phyloP scores from a whole-genome alignment of 768 basidiomycete species.

The Goffeauzyma gilvescens region DNA sequence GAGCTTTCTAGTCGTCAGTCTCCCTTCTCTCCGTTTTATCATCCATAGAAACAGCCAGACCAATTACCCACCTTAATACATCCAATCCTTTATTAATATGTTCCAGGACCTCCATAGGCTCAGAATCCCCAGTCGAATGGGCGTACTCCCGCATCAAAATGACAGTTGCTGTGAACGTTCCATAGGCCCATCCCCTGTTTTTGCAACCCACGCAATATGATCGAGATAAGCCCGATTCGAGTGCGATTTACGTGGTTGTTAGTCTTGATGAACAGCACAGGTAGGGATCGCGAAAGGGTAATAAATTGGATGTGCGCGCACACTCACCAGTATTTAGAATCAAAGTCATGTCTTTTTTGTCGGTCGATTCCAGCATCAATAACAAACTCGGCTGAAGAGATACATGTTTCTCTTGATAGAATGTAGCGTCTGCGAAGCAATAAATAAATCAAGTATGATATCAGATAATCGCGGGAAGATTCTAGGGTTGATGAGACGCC shows the following conservation, averaged over 20 bases:
- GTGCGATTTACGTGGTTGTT: too few relatives aligned
- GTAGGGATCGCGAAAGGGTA: not conserved
- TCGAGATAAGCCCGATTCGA: too few relatives aligned
- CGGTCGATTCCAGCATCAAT: not conserved
- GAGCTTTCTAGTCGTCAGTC: too few relatives aligned
- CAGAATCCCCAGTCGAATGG: not conserved
- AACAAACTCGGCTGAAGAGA: not conserved
- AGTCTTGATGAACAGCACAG: too few relatives aligned
- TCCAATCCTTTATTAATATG: slow-evolving; percentile 2
- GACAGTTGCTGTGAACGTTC: slow-evolving; percentile 4
- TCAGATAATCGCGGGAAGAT: not conserved
- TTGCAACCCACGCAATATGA: too few relatives aligned
- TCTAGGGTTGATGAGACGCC: too few relatives aligned
- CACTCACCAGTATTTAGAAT: too few relatives aligned
- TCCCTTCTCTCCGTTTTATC: too few relatives aligned
- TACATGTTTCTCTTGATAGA: slow-evolving; percentile 2
- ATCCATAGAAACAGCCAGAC: too few relatives aligned
- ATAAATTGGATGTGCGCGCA: not conserved
- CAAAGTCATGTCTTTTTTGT: too few relatives aligned
- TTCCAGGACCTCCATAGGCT: not conserved
- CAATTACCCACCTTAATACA: slow-evolving; percentile 1
- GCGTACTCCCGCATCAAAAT: slow-evolving; percentile 3
- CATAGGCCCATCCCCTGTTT: slow-evolving; percentile 3
- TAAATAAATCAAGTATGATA: not conserved
- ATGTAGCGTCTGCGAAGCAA: not conserved